These are phyloP conservation scores for Pythium aristosporum DNA, from an alignment of 352 stramenopile species.

Conservation along the genomic window DNA sequence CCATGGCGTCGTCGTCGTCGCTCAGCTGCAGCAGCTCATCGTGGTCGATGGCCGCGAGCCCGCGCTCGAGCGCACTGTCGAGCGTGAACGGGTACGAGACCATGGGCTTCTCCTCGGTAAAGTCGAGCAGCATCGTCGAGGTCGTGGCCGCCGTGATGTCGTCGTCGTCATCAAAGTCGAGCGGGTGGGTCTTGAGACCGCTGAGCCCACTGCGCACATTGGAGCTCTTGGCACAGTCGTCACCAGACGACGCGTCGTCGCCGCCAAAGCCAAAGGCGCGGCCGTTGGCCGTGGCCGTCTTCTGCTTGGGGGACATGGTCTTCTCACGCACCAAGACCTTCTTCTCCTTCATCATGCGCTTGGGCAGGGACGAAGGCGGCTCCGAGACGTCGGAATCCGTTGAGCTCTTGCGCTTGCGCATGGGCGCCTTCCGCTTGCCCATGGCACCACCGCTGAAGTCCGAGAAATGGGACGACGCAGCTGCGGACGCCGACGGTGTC, in stretches of 20 bases:
- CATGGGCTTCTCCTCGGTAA: constrained; percentile 69
- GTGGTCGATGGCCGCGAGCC: constrained; percentile 70
- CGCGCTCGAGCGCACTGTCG: constrained; percentile 54
- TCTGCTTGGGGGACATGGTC: constrained; percentile 80
- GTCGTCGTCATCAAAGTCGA: constrained; percentile 69
- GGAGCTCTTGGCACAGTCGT: constrained; percentile 31
- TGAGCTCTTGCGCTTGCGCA: constrained; percentile 69
- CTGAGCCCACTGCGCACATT: constrained; percentile 15
- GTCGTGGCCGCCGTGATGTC: constrained; percentile 34
- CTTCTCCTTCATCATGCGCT: constrained; percentile 69
- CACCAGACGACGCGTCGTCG: constrained; percentile 30
- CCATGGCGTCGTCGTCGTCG: constrained; percentile 57
- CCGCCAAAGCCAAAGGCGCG: constrained; percentile 47
- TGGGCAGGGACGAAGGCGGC: constrained; percentile 54
- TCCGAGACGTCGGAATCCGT: constrained; percentile 28
- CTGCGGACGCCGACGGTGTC: background rate
- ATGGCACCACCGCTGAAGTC: constrained; percentile 11
- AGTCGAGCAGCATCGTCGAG: constrained; percentile 69
- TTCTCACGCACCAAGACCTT: constrained; percentile 44
- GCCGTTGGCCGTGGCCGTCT: constrained; percentile 38
- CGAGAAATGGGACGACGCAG: background rate
- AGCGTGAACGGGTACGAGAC: constrained; percentile 58
- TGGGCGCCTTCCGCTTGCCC: constrained; percentile 57
- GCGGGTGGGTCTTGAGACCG: constrained; percentile 37
- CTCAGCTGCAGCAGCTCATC: constrained; percentile 79